Conservation (phyloP, 768 basidiomycete genomes). For the Hortiboletus flavorubellus region DNA sequence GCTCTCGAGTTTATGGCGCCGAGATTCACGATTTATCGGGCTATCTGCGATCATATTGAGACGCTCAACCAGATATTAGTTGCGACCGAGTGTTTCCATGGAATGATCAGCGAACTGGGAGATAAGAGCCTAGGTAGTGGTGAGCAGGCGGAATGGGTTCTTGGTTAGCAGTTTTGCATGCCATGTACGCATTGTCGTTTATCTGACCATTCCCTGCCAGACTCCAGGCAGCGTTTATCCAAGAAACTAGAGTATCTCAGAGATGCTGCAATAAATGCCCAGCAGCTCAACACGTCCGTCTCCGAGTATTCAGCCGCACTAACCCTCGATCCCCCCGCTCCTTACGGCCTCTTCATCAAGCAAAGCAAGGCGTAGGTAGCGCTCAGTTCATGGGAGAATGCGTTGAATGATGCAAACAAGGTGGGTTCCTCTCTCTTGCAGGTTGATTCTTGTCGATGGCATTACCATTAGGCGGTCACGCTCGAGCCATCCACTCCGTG, state of each 20-base stretch:
- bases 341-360: neutral
- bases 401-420: neutral
- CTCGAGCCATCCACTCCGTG: no score
- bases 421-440: no score
- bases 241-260: neutral
- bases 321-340: neutral
- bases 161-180: no score
- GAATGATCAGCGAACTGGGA: neutral
- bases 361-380: neutral
- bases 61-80: no score
- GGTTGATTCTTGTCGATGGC: no score
- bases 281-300: neutral
- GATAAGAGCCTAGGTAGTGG: neutral
- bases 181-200: neutral
- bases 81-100: no score
- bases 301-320: neutral
- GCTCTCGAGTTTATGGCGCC: no score
- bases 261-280: neutral
- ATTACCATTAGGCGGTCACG: no score
- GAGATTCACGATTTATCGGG: no score
- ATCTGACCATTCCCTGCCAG: neutral
- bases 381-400: neutral
- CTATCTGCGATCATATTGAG: no score
- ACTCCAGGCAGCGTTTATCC: neutral
- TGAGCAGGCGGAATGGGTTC: neutral